Base-by-base conservation (phyloP, 306 rosid species). In the Carpinus fangiana region DNA sequence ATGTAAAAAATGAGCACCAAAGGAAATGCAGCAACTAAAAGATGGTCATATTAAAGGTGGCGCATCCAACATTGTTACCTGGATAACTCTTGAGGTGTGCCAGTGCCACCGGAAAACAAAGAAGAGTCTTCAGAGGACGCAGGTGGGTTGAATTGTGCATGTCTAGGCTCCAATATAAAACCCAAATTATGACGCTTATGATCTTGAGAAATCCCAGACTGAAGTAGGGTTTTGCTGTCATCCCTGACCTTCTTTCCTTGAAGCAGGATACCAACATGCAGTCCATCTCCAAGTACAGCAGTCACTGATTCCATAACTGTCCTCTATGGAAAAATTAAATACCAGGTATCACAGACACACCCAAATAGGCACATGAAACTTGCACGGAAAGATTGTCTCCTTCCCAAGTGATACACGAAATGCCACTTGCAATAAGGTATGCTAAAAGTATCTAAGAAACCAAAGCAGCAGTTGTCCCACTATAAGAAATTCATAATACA, bases 171-270 rank as follows among this genome's bases (percentile, higher is more conserved):
- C 88, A 91, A 89, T 78, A 84, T 83, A 81, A 91, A 91, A 21
- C 92, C 93, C 84, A 91, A 86, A 80, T 87, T 86, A 75, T 83
- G 84, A 23, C 74, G 83, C 79, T 86, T 89, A 61, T 83, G 89
- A 34, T 86, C 89, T 73, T 84, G 90, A 75, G 90, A 89, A 75
- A 91, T 91, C 66, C 96, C 96, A 4, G 92, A 86, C 81, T 91
- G 96, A 68, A 89, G 76, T 9, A 91, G 83, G 78, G 92, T 91
- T 85, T 91, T 89, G 78, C 48, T 82, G 76, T 91, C 93, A 72
- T 91, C 96, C 78, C 86, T 84, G 56, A 91, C 83, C 89, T 89
- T 89, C 81, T 91, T 91, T 26, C 96, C 96, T 76, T 86, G 92
- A 56, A 89, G 86, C 76, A 91, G 83, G 50, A 91, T 88, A n/a